Evolutionary conservation across 176 grass and related monocot species (phyloP).

Genomic region (Zizania latifolia): DNA sequence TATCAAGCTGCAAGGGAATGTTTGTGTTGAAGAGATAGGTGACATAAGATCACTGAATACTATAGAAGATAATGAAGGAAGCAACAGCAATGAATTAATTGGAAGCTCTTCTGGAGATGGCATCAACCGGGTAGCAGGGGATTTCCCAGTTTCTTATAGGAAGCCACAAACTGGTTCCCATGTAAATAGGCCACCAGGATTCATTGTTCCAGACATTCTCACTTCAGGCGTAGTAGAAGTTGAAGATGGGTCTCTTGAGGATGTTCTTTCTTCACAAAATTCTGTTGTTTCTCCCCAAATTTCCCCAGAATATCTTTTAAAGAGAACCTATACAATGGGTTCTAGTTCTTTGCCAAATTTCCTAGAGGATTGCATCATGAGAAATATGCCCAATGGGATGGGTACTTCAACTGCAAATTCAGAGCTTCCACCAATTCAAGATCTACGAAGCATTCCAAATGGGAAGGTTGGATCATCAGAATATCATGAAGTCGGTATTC

Average conservation of each 20-base stretch:
- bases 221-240: conserved; percentile 25
- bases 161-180: conserved; percentile 24
- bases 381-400: conserved; percentile 24
- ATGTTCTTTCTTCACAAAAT: conserved; percentile 62
- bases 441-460: neutral
- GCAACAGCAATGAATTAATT: conserved; percentile 53
- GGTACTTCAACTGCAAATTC: conserved; percentile 34
- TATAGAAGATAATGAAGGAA: conserved; percentile 58
- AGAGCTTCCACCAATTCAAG: conserved; percentile 45
- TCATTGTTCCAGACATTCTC: conserved; percentile 2
- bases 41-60: conserved; percentile 34
- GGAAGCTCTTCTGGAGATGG: conserved; percentile 35
- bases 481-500: conserved; percentile 21
- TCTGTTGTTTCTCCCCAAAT: conserved; percentile 56
- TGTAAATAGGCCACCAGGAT: conserved; percentile 36
- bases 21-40: conserved; percentile 52
- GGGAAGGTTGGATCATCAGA: conserved; percentile 31
- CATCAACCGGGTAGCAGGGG: conserved; percentile 17
- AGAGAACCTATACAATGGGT: neutral
- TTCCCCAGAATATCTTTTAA: conserved; percentile 41
- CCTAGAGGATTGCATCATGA: conserved; percentile 24
- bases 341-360: conserved; percentile 39
- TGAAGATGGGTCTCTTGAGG: conserved; percentile 44
- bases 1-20: conserved; percentile 47
- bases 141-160: conserved; percentile 28